phyloP scores from a whole-genome alignment of 306 rosid species.

The Lathyrus tuberosus region DNA sequence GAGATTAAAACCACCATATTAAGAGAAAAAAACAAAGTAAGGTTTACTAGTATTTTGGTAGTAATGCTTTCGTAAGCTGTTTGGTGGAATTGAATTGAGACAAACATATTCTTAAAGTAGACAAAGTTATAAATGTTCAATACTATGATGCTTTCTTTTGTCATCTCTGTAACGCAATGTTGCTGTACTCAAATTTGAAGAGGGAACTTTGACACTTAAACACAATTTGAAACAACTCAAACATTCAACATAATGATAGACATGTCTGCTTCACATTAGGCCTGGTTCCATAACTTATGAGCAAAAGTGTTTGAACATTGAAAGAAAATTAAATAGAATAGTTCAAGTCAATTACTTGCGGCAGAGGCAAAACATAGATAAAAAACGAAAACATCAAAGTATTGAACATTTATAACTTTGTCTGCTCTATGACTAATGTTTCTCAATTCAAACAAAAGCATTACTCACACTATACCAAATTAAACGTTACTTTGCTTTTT shows the following conservation, averaged over 20 bases:
- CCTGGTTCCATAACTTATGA: slow-evolving; percentile 12
- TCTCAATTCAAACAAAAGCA: no score
- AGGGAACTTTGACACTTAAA: slow-evolving; percentile 13
- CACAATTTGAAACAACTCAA: slow-evolving; percentile 12
- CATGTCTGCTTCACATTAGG: slow-evolving; percentile 10
- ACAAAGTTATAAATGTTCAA: slow-evolving; percentile 4
- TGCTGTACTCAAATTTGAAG: neutral
- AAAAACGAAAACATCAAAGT: slow-evolving; percentile 1
- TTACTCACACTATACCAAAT: no score
- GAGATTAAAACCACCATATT: no score
- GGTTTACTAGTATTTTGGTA: no score
- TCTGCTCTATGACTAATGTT: neutral
- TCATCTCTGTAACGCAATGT: neutral
- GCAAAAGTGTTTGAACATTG: slow-evolving; percentile 42
- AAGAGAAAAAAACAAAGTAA: no score
- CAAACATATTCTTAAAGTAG: neutral
- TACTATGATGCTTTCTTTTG: neutral
- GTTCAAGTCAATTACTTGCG: slow-evolving; percentile 46
- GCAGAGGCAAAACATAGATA: slow-evolving; percentile 6
- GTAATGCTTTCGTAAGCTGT: no score
- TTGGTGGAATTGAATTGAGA: no score
- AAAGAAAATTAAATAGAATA: slow-evolving; percentile 22
- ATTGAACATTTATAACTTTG: slow-evolving; percentile 1
- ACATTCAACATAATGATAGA: slow-evolving; percentile 14
- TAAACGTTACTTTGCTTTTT: no score